A percentile compares a stretch with the other conserved stretches of the same genome.
These are phyloP conservation scores for Hawksworthiomyces lignivorus DNA, from an alignment of 2,329 filamentous ascomycete genomes.

Conservation along the genomic window DNA sequence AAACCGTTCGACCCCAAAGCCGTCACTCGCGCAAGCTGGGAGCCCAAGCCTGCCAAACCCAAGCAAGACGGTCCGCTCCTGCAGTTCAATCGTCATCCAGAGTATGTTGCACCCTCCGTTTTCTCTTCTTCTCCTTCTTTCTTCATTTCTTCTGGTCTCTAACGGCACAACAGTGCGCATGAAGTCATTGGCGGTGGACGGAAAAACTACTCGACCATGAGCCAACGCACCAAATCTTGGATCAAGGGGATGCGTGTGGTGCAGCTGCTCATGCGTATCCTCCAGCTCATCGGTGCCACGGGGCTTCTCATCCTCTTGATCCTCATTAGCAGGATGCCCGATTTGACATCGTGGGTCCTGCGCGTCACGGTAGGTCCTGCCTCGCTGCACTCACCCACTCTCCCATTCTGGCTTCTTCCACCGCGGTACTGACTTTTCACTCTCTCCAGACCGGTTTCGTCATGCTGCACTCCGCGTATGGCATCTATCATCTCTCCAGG, in stretches of 20 bases:
- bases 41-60: conserved; percentile 51
- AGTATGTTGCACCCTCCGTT: conserved; percentile 46
- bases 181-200: conserved; percentile 56
- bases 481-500: conserved; percentile 69
- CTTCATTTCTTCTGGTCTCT: neutral
- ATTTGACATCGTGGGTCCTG: conserved; percentile 64
- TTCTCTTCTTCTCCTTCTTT: neutral
- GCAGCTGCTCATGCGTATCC: conserved; percentile 60
- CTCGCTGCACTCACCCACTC: neutral
- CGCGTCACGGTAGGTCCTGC: conserved; percentile 61
- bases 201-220: conserved; percentile 58
- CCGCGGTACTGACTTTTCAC: neutral
- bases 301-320: conserved; percentile 71
- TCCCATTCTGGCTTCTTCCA: neutral
- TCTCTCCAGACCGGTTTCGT: conserved; percentile 62
- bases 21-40: conserved; percentile 70
- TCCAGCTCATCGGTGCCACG: conserved; percentile 60
- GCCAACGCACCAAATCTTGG: conserved; percentile 58
- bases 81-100: conserved; percentile 78
- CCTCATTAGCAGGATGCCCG: conserved; percentile 61
- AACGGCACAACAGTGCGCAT: conserved; percentile 41
- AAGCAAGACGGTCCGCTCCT: conserved; percentile 70
- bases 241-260: conserved; percentile 62
- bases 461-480: conserved; percentile 65
- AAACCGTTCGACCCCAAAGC: conserved; percentile 78